phyloP scores from a whole-genome alignment of 129 eudicot species.

The Helianthus annuus region HanXRQr2.0-SUNRISE NC_035433.2:68224717-68225216 shows the following conservation, averaged over 20 bases:
- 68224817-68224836: neutral
- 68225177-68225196: slow-evolving; percentile 22
- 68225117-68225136: slow-evolving; percentile 33
- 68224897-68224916: neutral
- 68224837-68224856: slow-evolving; percentile 29
- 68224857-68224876: slow-evolving; percentile 42
- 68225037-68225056: slow-evolving; percentile 24
- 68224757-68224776: too few species aligned
- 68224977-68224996: neutral
- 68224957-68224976: slow-evolving; percentile 62
- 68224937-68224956: slow-evolving; percentile 42
- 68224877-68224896: slow-evolving; percentile 15
- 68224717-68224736: too few species aligned
- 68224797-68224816: too few species aligned
- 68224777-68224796: too few species aligned
- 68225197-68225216: slow-evolving; percentile 25
- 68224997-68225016: slow-evolving; percentile 22
- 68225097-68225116: slow-evolving; percentile 38
- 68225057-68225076: neutral
- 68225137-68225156: slow-evolving; percentile 33
- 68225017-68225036: slow-evolving; percentile 33
- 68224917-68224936: slow-evolving; percentile 9
- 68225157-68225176: slow-evolving; percentile 28
- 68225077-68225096: slow-evolving; percentile 30
- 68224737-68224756: too few species aligned